Conservation (phyloP, 169 alveolate species). For the Amoebophrya sp. region DNA sequence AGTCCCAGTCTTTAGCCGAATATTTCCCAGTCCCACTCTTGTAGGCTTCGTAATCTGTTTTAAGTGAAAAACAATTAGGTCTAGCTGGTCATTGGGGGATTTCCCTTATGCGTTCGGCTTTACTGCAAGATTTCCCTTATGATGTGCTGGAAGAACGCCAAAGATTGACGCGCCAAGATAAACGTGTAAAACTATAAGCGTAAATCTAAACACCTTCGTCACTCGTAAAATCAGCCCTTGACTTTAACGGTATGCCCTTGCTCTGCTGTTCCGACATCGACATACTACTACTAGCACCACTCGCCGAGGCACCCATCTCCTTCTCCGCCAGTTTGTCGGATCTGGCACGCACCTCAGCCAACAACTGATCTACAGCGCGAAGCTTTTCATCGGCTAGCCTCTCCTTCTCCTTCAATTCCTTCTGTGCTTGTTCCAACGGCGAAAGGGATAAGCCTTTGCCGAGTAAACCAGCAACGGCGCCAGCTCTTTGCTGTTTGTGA, state of each 20-base stretch:
- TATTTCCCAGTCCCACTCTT: not conserved
- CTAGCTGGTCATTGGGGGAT: too few species aligned
- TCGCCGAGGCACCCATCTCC: not conserved
- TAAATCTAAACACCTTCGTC: not conserved
- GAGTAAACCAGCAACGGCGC: too few species aligned
- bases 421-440: not conserved
- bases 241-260: not conserved
- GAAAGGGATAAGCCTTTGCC: not conserved
- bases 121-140: too few species aligned
- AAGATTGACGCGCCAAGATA: too few species aligned
- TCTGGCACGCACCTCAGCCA: not conserved
- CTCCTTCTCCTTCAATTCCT: not conserved
- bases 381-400: not conserved
- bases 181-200: too few species aligned
- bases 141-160: too few species aligned
- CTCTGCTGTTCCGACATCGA: not conserved
- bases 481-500: too few species aligned
- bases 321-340: not conserved
- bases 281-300: not conserved
- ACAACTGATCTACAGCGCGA: not conserved
- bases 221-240: not conserved
- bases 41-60: not conserved
- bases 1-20: not conserved
- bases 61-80: too few species aligned
- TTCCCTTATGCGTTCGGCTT: too few species aligned